Percentiles rank a stretch among this genome's conserved stretches.
These are phyloP conservation scores for Pinus albicaulis DNA, from an alignment of 75 land plant genomes.

Conservation along the genomic window DNA sequence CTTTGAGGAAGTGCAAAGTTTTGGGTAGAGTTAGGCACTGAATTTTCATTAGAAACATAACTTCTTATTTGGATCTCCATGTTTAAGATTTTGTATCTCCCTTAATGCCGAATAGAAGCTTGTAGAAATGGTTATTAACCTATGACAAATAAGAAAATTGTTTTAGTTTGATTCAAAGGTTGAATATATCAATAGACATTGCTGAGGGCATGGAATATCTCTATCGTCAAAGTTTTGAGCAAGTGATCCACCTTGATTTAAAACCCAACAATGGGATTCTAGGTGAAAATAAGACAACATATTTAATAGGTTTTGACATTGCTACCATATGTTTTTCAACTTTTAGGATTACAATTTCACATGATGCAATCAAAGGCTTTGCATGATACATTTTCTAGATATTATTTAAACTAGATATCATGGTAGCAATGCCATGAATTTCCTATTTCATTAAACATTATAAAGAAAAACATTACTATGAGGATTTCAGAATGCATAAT, in stretches of 20 bases:
- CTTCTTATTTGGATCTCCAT: conserved; percentile 22
- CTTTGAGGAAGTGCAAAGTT: conserved; percentile 26
- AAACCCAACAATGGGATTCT: conserved; percentile 14
- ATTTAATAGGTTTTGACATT: conserved; percentile 12
- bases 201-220: conserved; percentile 14
- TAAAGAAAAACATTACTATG: no score
- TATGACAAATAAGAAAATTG: background rate
- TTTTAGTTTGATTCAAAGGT: conserved; percentile 1
- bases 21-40: conserved; percentile 25
- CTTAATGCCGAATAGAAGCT: conserved; percentile 40
- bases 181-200: conserved; percentile 15
- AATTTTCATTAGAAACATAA: conserved; percentile 24
- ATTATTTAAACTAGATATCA: background rate
- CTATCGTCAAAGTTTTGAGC: background rate
- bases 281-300: conserved; percentile 6
- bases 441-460: no score
- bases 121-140: conserved; percentile 12
- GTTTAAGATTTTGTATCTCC: conserved; percentile 34
- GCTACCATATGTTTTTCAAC: conserved; percentile 2
- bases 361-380: background rate
- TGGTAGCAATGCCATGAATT: background rate
- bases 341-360: background rate
- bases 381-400: background rate
- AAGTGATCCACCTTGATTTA: conserved; percentile 14
- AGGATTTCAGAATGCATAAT: no score